Conservation (phyloP, 192 early-diverging fungal species). For the Funneliformis mosseae region DNA sequence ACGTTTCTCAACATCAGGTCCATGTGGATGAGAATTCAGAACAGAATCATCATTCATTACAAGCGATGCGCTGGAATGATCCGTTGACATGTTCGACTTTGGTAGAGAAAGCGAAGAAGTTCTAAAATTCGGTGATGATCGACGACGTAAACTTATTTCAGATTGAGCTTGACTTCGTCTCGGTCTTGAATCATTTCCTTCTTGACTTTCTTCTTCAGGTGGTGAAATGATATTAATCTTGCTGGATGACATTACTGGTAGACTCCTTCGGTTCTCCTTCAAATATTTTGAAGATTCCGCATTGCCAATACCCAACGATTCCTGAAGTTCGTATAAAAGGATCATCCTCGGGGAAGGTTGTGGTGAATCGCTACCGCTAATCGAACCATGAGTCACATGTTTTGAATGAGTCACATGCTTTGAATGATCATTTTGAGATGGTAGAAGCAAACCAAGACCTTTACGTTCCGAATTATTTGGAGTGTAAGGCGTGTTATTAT, state of each 20-base stretch:
- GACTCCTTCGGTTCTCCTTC: constrained; percentile 17
- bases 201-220: background rate
- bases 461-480: background rate
- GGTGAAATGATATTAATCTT: constrained; percentile 2
- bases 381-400: background rate
- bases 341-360: constrained; percentile 14
- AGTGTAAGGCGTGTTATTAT: background rate
- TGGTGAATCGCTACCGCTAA: background rate
- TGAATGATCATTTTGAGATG: background rate
- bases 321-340: constrained; percentile 30
- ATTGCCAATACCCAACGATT: constrained; percentile 14
- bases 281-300: constrained; percentile 10
- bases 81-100: background rate
- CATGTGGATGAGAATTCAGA: background rate
- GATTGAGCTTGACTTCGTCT: background rate
- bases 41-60: background rate
- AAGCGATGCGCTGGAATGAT: no score
- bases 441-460: constrained; percentile 21
- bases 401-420: background rate
- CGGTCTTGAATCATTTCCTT: background rate
- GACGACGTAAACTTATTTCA: constrained; percentile 12
- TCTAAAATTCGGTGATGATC: constrained; percentile 26
- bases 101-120: background rate
- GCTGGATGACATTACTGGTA: background rate
- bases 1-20: background rate